Base-by-base conservation (phyloP, 768 basidiomycete species). In the Pulveroboletus sp. region DNA sequence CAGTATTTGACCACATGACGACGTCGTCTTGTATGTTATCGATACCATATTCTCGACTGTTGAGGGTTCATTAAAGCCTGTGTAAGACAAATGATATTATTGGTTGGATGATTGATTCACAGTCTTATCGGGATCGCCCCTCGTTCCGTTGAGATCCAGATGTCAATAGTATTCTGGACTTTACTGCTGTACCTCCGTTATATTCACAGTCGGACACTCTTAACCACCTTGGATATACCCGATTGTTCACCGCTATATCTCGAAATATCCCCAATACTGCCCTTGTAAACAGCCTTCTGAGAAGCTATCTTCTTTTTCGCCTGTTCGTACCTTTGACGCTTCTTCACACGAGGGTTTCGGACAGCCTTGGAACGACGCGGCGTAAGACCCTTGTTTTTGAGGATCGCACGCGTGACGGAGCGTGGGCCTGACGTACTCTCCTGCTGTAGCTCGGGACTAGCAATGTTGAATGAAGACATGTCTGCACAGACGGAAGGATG, bases 341-440 rank as follows among this genome's bases (percentile, higher is more conserved):
- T 99, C 81, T 97, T 98, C 69, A 98, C 93, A 53, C 96, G 83
- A 37, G 95, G 94, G 72, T 99, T 99, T 57, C 94, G 90, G 33
- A 92, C 90, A 48, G 79, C 77, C 71, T 98, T 97, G 38, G 88
- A 74, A 49, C 96, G 82, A 54, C 77, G 83, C 5, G 95, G 94
- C 14, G 94, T 97, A 45, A 98, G 82, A 49, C 96, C 95, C 62
- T 83, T 87, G 78, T 99, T 99, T 61, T 86, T 83, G 59, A 97
- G 76, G 60, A 99, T 99, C 6, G 91, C 84, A 10, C 91, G 82
- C 7, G 92, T 93, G 54, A 96, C 79, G 8, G 86, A 82, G 24
- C 96, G 87, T 36, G 93, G 96, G 6, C 95, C 94, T 12, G 68
- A 69, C n/a, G 60, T 50, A 42, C 73, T 73, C 18, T 76, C 76